A percentile compares a stretch with the other conserved stretches of the same genome.
phyloP scores from a whole-genome alignment of 2,329 filamentous ascomycete species.

The Exophiala sideris region DNA sequence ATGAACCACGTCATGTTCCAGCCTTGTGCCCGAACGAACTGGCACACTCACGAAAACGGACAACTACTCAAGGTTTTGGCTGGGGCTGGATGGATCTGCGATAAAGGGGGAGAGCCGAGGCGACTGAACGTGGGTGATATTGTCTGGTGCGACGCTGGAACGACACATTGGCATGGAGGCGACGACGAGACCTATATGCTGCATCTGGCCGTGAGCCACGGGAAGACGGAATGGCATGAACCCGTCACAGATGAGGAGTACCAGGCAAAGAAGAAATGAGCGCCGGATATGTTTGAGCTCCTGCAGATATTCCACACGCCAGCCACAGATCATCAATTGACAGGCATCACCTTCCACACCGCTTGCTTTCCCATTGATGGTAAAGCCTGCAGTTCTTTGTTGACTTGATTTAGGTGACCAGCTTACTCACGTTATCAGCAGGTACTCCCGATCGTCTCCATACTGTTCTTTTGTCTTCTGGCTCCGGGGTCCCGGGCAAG shows the following conservation, averaged over 20 bases:
- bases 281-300: background rate
- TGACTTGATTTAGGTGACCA: too few species aligned
- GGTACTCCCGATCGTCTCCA: constrained; percentile 19
- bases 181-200: constrained; percentile 41
- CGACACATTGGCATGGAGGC: constrained; percentile 47
- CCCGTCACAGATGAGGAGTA: constrained; percentile 40
- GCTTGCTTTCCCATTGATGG: background rate
- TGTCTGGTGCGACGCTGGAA: constrained; percentile 40
- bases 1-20: constrained; percentile 43
- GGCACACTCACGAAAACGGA: constrained; percentile 46
- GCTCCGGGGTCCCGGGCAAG: constrained; percentile 20
- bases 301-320: background rate
- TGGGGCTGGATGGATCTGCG: constrained; percentile 44
- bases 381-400: background rate
- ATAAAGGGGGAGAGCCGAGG: constrained; percentile 37
- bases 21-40: constrained; percentile 44
- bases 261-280: constrained; percentile 13
- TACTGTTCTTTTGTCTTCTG: constrained; percentile 20
- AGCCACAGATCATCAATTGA: background rate
- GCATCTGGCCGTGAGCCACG: constrained; percentile 39
- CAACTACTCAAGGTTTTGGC: constrained; percentile 42
- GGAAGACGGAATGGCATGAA: constrained; percentile 38
- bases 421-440: background rate
- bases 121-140: constrained; percentile 41
- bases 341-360: background rate